Evolutionary conservation across 306 rosid genomes (phyloP).

Genomic region (Quercus agrifolia): DNA sequence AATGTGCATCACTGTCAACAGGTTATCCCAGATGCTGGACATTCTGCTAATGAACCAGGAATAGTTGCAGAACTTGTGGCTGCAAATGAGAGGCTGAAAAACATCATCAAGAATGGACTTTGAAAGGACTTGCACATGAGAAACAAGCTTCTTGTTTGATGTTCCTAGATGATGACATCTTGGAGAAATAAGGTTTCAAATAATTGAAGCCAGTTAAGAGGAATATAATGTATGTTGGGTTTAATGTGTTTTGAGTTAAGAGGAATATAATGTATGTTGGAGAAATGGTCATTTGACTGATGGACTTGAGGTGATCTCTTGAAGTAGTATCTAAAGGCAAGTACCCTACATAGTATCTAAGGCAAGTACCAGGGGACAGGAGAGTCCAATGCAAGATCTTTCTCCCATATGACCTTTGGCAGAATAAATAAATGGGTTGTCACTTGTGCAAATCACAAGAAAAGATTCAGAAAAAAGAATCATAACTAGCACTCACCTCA

Average conservation of each 20-base stretch:
- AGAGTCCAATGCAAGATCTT: constrained; percentile 73
- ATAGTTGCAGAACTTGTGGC: constrained; percentile 87
- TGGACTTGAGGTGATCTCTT: neutral
- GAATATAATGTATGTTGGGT: neutral
- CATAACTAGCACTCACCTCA: constrained; percentile 58
- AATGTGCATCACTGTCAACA: constrained; percentile 30
- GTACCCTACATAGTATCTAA: neutral
- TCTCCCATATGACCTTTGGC: constrained; percentile 77
- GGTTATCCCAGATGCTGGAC: constrained; percentile 86
- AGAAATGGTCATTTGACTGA: neutral
- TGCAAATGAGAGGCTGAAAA: constrained; percentile 79
- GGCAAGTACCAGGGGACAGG: constrained; percentile 90
- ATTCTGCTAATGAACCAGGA: constrained; percentile 94
- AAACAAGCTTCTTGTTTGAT: neutral
- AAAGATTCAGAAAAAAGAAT: neutral
- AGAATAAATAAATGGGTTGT: neutral
- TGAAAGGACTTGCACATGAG: constrained; percentile 24
- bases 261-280: neutral
- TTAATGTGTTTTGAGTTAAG: neutral
- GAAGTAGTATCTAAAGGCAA: too few relatives aligned
- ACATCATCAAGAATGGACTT: constrained; percentile 41
- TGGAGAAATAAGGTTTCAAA: too few relatives aligned
- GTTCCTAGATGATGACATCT: too few relatives aligned
- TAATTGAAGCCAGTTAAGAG: neutral
- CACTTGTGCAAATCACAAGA: constrained; percentile 12